A percentile compares a stretch with the other conserved stretches of the same genome.
These are phyloP conservation scores for Xerocomus spinulosus DNA, from an alignment of 768 basidiomycete species.

Conservation along the genomic window DNA sequence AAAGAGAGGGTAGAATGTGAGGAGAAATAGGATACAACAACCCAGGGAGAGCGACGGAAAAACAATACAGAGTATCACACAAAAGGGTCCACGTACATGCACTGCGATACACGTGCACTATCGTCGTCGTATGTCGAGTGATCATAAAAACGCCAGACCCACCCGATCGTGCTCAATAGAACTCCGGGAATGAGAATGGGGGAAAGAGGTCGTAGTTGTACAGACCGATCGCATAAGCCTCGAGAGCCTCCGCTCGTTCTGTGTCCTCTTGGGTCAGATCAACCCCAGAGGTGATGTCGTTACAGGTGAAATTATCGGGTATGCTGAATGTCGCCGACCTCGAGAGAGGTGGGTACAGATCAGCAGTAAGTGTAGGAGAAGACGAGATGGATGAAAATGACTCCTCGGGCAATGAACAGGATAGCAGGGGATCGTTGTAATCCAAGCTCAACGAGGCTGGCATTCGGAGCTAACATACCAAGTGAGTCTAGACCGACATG, in stretches of 20 bases:
- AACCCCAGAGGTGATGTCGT: constrained; percentile 3
- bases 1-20: too few species aligned
- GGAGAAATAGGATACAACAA: too few species aligned
- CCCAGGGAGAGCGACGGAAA: too few species aligned
- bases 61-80: too few species aligned
- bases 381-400: not conserved
- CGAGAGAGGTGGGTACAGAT: not conserved
- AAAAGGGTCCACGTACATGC: too few species aligned
- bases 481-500: not conserved
- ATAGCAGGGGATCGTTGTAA: not conserved
- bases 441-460: not conserved
- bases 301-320: constrained; percentile 1
- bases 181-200: constrained; percentile 17
- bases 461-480: not conserved
- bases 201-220: constrained; percentile 24
- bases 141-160: not conserved
- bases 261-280: constrained; percentile 12
- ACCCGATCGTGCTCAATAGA: constrained; percentile 5
- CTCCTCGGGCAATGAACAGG: constrained; percentile 3
- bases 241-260: constrained; percentile 27
- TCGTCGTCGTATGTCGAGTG: not conserved
- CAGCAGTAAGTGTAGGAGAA: not conserved
- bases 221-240: constrained; percentile 29
- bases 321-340: not conserved
- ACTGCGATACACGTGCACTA: not conserved